Base-by-base conservation (phyloP, 2,329 filamentous ascomycete species). In the Fusarium sp. region DNA sequence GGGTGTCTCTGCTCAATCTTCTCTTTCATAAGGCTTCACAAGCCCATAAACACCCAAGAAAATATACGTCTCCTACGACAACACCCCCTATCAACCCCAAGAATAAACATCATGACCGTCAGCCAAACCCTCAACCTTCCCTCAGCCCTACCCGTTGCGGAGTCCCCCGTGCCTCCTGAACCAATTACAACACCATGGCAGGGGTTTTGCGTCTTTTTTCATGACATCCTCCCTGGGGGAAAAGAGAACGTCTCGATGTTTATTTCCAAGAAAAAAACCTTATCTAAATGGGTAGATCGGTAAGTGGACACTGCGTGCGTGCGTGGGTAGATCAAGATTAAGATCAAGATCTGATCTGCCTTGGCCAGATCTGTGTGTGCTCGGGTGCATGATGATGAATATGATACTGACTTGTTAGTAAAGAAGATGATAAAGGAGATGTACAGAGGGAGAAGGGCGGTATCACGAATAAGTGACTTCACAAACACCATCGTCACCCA, bases 121-220 rank as follows among this genome's bases (percentile, higher is more conserved):
- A 74, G 56, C 38, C 62, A 72, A 48, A 70, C 60, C 65, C 60
- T 64, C 66, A 70, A 59, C 59, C 56, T 68, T 52, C 57, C 59
- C 45, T 75, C 72, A 75, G 72, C 72, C 72, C 68, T 75, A 75
- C 72, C 72, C 72, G 69, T 70, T 73, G 72, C 72, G 72, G 72
- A 74, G 71, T 74, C 44, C 58, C 66, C 47, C 45, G 51, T 61
- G 42, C 54, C 45, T 28, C 24, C 50, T 70, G 52, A 73, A 67
- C 73, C 73, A 75, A 75, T 75, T 41, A 75, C 62, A 62, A 64
- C 44, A 57, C 52, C 67, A 66, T 44, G 47, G 63, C 72, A 75
- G 72, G 71, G 71, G 68, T 50, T 72, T 56, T 74, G 62, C 67
- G 72, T 62, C 54, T 59, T 62, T 62, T 67, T 73, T 57, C 47